A percentile compares a stretch with the other conserved stretches of the same genome.
These are phyloP conservation scores for Acanthamoeba castellanii DNA, from an alignment of 208 protist species.

Conservation along the genomic window DNA sequence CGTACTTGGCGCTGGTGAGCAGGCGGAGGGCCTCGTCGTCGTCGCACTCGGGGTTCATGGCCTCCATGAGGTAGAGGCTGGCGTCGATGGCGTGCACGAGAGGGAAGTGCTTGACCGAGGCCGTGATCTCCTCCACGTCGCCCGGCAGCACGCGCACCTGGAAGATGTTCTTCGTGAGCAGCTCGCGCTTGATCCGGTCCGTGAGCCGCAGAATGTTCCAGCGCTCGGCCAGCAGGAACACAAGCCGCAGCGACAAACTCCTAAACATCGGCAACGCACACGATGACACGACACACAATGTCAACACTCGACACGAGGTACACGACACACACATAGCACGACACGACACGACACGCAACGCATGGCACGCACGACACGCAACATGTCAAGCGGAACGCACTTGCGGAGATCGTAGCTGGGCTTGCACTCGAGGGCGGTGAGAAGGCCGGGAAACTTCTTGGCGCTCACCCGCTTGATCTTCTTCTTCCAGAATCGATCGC, in stretches of 20 bases:
- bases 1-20: not conserved
- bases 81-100: constrained; percentile 38
- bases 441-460: constrained; percentile 8
- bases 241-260: not conserved
- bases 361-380: too few relatives aligned
- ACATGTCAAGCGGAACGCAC: too few relatives aligned
- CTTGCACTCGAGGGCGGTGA: not conserved
- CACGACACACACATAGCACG: too few relatives aligned
- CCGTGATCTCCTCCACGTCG: constrained; percentile 35
- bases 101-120: not conserved
- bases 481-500: not conserved
- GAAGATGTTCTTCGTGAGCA: not conserved
- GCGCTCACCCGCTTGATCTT: not conserved
- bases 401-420: not conserved
- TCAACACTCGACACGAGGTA: too few relatives aligned
- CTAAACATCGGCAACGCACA: not conserved
- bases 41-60: not conserved
- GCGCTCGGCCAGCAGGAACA: constrained; percentile 17
- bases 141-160: not conserved
- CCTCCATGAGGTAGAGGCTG: not conserved
- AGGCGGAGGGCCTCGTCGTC: constrained; percentile 23
- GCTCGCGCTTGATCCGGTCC: not conserved
- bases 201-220: constrained; percentile 13
- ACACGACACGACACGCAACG: too few relatives aligned
- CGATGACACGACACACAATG: too few relatives aligned